Conservation (phyloP, 495 filamentous ascomycete species). For the Trichoderma gamsii region DNA sequence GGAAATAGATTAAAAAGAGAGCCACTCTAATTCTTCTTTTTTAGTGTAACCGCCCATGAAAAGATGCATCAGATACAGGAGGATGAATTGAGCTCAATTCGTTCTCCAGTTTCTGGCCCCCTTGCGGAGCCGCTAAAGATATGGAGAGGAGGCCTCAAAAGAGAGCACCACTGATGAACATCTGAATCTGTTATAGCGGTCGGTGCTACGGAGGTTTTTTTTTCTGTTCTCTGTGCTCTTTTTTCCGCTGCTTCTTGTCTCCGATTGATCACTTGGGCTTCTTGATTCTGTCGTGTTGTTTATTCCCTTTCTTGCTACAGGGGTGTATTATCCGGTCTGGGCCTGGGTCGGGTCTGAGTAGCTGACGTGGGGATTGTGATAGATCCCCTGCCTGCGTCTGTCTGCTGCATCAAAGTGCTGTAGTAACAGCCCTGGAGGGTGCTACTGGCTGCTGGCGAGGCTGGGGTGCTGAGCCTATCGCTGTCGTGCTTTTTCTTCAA, state of each 20-base stretch:
- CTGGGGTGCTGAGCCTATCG: not conserved
- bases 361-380: not conserved
- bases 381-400: not conserved
- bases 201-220: not conserved
- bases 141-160: not conserved
- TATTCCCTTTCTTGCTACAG: not conserved
- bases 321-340: not conserved
- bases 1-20: too few relatives aligned
- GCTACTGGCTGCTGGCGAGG: not conserved
- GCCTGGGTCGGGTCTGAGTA: not conserved
- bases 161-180: too few relatives aligned
- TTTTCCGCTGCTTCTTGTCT: not conserved
- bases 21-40: too few relatives aligned
- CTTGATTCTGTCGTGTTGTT: too few relatives aligned
- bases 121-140: not conserved
- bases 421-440: too few relatives aligned
- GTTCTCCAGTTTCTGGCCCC: too few relatives aligned
- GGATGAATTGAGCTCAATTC: too few relatives aligned
- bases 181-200: too few relatives aligned
- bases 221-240: too few relatives aligned
- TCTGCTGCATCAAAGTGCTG: not conserved
- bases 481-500: not conserved
- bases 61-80: too few relatives aligned
- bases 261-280: not conserved
- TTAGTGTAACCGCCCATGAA: too few relatives aligned